Base-by-base conservation (phyloP, 345 rosid species). In the Heritiera fomes region DNA sequence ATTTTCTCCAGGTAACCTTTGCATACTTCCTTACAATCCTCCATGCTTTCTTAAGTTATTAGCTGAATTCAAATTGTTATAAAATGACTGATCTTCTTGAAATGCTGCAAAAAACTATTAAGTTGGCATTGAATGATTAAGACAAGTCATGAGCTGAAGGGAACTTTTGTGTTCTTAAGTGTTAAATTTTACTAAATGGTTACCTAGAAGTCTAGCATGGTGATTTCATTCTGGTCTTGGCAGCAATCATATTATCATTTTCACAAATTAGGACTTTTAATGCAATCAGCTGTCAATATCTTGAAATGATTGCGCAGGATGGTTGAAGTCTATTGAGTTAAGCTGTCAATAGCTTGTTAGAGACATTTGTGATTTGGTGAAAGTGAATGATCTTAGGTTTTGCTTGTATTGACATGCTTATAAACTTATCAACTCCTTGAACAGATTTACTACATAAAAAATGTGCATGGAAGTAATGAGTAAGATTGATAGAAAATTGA, bases 1-100 rank as follows among this genome's bases (percentile, higher is more conserved):
- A 88, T 73, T 86, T 87, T 85, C 83, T 96, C 49, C 89, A 94
- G 98, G 99, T 96, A 85, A 73, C 75, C 17, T 43, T 61, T 45
- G 17, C 43, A 17, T 32, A 8, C 60, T 52, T 20, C 10, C 32
- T 38, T 30, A 43, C 61, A 43, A 14, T 15, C 18, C 23, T 75
- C 28, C 30, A 4, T 23, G 53, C n/a, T 62, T 45, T 13, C 23
- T 75, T 28, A 30, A 49, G 75, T 49, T 70, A 10, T 12, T 28
- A 13, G 41, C 14, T 49, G 12, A 75, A 46, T 75, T 72, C 75
- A 17, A 46, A 15, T 72, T 17, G 8, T 46, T 34, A 52, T 70
- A 4, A 49, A 7, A 49, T 53, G 62, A 38, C 62, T 18, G 17
- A 15, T 30, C 2, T 53, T 72, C 15, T 72, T 34, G 11, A 72